Conservation (phyloP, 805 yeast species). For the Candida orba region DNA sequence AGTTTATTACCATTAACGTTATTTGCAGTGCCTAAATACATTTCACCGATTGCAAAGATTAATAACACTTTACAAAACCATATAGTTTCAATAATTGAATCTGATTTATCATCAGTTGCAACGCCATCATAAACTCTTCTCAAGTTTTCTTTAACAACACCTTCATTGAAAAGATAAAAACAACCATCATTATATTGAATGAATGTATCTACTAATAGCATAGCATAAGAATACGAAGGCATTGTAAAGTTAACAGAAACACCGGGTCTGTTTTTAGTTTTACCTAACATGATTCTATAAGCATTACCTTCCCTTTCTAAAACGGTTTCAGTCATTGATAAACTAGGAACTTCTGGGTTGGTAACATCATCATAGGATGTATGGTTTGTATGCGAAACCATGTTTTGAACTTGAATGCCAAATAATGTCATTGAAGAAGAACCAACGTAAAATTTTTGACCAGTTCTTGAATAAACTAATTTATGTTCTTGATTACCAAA, state of each 20-base stretch:
- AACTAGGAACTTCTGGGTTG: constrained; percentile 12
- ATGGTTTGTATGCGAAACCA: constrained; percentile 30
- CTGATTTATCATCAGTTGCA: constrained; percentile 27
- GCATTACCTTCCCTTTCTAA: constrained; percentile 74
- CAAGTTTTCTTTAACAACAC: constrained; percentile 60
- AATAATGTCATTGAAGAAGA: constrained; percentile 78
- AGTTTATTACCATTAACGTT: constrained; percentile 41
- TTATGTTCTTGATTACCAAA: constrained; percentile 67
- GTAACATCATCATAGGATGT: constrained; percentile 17
- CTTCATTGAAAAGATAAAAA: constrained; percentile 79
- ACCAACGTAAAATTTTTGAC: constrained; percentile 70
- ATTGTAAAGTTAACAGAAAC: constrained; percentile 62
- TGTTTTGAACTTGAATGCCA: constrained; percentile 67
- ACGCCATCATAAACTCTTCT: constrained; percentile 50
- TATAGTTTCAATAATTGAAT: constrained; percentile 63
- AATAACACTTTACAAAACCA: constrained; percentile 74
- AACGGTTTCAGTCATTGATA: constrained; percentile 40
- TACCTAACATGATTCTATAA: constrained; percentile 59
- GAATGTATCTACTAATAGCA: constrained; percentile 67
- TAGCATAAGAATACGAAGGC: constrained; percentile 72
- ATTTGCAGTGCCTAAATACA: constrained; percentile 73
- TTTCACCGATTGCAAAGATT: constrained; percentile 75
- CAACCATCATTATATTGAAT: constrained; percentile 79
- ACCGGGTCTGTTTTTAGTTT: constrained; percentile 61
- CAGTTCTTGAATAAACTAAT: constrained; percentile 65